Conservation (phyloP, 768 basidiomycete genomes). For the Trametes sanguinea region DNA sequence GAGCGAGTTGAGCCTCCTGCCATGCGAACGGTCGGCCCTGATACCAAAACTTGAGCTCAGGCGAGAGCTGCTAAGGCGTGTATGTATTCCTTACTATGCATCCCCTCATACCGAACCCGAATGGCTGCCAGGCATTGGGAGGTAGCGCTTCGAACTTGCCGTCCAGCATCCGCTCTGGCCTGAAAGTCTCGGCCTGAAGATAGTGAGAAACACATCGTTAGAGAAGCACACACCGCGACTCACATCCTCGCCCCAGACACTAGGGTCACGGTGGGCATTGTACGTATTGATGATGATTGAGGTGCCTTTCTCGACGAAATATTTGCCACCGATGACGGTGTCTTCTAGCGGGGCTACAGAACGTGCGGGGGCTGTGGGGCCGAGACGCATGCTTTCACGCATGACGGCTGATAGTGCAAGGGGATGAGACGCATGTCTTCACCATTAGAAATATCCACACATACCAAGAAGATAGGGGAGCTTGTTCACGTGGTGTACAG, state of each 20-base stretch:
- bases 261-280: slow-evolving; percentile 41
- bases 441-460: slow-evolving; percentile 18
- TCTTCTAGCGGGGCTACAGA: slow-evolving; percentile 38
- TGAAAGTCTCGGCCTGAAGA: slow-evolving; percentile 38
- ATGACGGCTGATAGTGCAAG: slow-evolving; percentile 35
- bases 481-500: slow-evolving; percentile 44
- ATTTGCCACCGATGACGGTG: slow-evolving; percentile 42
- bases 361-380: slow-evolving; percentile 42
- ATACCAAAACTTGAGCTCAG: not conserved
- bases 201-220: not conserved
- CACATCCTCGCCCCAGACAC: slow-evolving; percentile 51
- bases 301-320: slow-evolving; percentile 38
- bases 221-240: slow-evolving; percentile 4
- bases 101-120: slow-evolving; percentile 30
- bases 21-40: slow-evolving; percentile 48
- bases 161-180: slow-evolving; percentile 52
- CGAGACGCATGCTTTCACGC: slow-evolving; percentile 40
- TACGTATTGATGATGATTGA: slow-evolving; percentile 34
- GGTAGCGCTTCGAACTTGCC: slow-evolving; percentile 50
- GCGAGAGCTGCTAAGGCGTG: too few species aligned
- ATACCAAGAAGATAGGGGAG: slow-evolving; percentile 44
- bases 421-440: slow-evolving; percentile 40
- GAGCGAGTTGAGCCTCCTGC: slow-evolving; percentile 48
- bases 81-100: slow-evolving; percentile 26
- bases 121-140: slow-evolving; percentile 47